Conservation (phyloP, 2,329 filamentous ascomycete species). For the Ophiosphaerella korrae region DNA sequence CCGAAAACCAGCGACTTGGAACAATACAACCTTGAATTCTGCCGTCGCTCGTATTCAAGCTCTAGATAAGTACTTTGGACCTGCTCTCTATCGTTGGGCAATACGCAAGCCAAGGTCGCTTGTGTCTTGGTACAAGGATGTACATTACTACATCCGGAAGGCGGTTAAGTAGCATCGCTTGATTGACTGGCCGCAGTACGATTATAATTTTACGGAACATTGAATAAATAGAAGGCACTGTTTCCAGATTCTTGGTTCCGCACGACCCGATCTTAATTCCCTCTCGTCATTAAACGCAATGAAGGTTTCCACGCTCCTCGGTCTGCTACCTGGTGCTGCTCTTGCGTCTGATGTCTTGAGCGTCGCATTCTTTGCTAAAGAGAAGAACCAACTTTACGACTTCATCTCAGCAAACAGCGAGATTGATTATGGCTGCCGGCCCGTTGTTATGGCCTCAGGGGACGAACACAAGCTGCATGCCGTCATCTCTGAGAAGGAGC, state of each 20-base stretch:
- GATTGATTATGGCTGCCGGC: slow-evolving; percentile 44
- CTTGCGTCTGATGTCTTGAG: slow-evolving; percentile 34
- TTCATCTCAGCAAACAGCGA: slow-evolving; percentile 37
- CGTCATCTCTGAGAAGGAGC: slow-evolving; percentile 30
- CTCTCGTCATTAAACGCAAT: slow-evolving; percentile 16
- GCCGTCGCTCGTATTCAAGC: slow-evolving; percentile 5
- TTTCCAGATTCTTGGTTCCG: slow-evolving; percentile 1
- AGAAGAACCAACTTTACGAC: slow-evolving; percentile 30
- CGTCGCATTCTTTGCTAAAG: slow-evolving; percentile 39
- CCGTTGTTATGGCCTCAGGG: slow-evolving; percentile 32
- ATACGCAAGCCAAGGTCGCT: slow-evolving; percentile 22
- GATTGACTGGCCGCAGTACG: background rate
- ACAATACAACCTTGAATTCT: background rate
- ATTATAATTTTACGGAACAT: slow-evolving; percentile 1
- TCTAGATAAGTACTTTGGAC: slow-evolving; percentile 24
- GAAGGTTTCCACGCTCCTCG: slow-evolving; percentile 33
- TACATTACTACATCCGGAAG: slow-evolving; percentile 17
- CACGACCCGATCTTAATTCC: slow-evolving; percentile 8
- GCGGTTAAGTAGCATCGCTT: slow-evolving; percentile 4
- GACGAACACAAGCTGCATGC: slow-evolving; percentile 41
- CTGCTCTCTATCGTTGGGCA: slow-evolving; percentile 23
- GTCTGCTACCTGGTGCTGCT: slow-evolving; percentile 29
- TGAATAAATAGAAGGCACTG: slow-evolving; percentile 10
- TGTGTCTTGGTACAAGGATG: slow-evolving; percentile 17
- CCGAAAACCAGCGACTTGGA: slow-evolving; percentile 13